These are phyloP conservation scores for Luffa acutangula DNA, from an alignment of 306 rosid genomes.

Conservation along the genomic window DNA sequence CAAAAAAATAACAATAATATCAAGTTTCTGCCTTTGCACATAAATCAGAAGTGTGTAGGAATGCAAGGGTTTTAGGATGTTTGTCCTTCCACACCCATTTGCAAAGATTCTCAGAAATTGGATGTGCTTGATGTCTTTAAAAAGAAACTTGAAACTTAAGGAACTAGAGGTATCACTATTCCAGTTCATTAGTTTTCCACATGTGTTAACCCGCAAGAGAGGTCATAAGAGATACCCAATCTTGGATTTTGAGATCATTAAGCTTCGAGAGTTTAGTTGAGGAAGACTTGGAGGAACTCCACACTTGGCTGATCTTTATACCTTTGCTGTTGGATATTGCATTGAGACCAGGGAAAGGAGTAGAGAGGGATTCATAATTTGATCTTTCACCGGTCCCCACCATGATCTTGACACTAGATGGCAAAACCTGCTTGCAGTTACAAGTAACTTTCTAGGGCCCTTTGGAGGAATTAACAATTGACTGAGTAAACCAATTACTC, in stretches of 20 bases:
- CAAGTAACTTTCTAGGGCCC: neutral
- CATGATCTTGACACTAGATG: neutral
- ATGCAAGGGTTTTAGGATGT: neutral
- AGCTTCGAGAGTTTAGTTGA: neutral
- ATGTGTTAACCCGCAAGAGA: neutral
- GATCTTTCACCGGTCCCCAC: neutral
- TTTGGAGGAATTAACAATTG: neutral
- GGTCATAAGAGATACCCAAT: neutral
- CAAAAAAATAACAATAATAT: neutral
- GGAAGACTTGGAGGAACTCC: neutral
- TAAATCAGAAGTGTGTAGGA: neutral
- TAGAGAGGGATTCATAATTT: neutral
- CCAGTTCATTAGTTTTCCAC: neutral
- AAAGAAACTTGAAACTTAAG: neutral
- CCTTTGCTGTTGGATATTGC: neutral
- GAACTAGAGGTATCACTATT: neutral
- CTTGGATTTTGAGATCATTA: neutral
- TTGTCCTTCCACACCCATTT: neutral
- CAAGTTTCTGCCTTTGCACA: neutral
- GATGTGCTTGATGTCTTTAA: neutral
- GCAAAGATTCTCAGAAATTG: neutral
- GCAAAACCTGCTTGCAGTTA: neutral
- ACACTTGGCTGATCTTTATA: neutral
- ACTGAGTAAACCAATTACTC: neutral
- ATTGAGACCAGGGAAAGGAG: neutral